Conservation (phyloP, 306 rosid species). For the Begonia fuchsioides region DNA sequence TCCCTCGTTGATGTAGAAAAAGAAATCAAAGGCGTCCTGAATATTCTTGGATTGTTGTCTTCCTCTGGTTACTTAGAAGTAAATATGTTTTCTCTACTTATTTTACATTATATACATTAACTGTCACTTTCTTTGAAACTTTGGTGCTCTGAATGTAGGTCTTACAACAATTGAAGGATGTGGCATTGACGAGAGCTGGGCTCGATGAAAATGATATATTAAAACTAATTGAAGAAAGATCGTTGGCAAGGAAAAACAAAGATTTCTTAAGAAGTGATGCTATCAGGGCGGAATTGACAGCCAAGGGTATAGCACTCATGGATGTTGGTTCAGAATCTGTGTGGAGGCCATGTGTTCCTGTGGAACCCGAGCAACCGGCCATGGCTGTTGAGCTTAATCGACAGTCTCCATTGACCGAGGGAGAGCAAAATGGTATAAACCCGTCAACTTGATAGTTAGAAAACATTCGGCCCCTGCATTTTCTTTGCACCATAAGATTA, state of each 20-base stretch:
- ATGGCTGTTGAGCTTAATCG: not conserved
- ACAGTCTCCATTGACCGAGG: not conserved
- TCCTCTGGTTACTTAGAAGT: conserved; percentile 51
- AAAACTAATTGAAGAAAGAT: conserved; percentile 46
- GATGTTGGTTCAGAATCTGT: conserved; percentile 54
- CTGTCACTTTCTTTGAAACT: not conserved
- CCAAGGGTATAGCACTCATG: conserved; percentile 79
- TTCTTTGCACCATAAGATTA: not conserved
- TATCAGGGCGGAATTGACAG: conserved; percentile 52
- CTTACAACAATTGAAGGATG: conserved; percentile 63
- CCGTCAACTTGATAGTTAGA: not conserved
- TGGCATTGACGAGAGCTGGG: conserved; percentile 69
- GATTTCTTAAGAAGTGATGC: conserved; percentile 60
- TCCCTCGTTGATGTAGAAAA: conserved; percentile 50
- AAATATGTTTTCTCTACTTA: conserved; percentile 6
- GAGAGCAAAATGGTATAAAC: not conserved
- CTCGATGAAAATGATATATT: conserved; percentile 55
- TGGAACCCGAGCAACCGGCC: conserved; percentile 5
- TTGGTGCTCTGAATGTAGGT: conserved; percentile 29
- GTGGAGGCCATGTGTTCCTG: conserved; percentile 12
- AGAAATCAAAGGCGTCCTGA: conserved; percentile 38
- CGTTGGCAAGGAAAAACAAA: conserved; percentile 62
- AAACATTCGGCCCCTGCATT: not conserved
- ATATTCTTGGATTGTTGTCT: conserved; percentile 47
- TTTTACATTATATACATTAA: not conserved